phyloP scores from a whole-genome alignment of 805 yeast species.

The Debaryomyces prosopidis region DNA sequence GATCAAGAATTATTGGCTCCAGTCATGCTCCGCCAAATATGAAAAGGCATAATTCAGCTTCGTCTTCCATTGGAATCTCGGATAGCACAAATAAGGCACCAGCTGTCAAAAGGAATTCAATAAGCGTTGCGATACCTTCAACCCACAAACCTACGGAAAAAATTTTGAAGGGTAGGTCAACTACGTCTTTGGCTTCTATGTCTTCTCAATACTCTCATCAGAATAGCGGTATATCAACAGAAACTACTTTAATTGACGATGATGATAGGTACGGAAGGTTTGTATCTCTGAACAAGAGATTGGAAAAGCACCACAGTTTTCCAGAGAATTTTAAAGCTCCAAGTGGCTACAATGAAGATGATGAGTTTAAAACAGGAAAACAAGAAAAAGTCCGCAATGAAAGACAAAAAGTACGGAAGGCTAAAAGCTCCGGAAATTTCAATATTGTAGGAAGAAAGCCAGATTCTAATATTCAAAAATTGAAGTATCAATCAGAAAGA shows the following conservation, averaged over 20 bases:
- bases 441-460: slow-evolving; percentile 1
- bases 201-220: neutral
- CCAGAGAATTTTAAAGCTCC: neutral
- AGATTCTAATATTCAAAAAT: slow-evolving; percentile 5
- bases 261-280: slow-evolving; percentile 7
- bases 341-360: slow-evolving; percentile 4
- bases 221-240: neutral
- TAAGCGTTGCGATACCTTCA: slow-evolving; percentile 11
- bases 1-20: slow-evolving; percentile 3
- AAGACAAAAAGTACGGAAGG: slow-evolving; percentile 23
- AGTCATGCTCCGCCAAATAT: slow-evolving; percentile 16
- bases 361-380: neutral
- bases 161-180: slow-evolving; percentile 18
- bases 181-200: slow-evolving; percentile 18
- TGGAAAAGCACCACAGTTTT: neutral
- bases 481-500: slow-evolving; percentile 21
- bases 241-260: slow-evolving; percentile 13
- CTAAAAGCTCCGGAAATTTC: slow-evolving; percentile 38
- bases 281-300: neutral
- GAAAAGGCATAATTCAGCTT: slow-evolving; percentile 26
- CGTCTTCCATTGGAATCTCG: neutral
- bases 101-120: slow-evolving; percentile 14
- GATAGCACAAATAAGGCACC: neutral
- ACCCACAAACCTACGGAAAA: slow-evolving; percentile 4
- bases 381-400: neutral